phyloP scores from a whole-genome alignment of 371 early-diverging fungal genomes.

The Gilbertella persicaria region DNA sequence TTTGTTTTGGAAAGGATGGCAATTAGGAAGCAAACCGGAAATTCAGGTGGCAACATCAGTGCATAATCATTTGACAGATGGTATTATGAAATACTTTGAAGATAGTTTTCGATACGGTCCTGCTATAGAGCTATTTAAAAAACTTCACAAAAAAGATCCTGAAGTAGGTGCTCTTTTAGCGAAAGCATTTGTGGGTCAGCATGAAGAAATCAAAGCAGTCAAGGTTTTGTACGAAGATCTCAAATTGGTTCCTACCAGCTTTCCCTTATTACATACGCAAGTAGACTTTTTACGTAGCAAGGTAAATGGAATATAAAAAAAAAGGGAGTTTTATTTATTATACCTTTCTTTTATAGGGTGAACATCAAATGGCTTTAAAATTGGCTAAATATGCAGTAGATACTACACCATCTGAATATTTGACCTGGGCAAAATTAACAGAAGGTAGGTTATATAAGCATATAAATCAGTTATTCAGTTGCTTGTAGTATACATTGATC shows the following conservation, averaged over 20 bases:
- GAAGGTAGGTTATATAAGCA: conserved; percentile 46
- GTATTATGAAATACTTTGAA: conserved; percentile 86
- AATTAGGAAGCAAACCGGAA: conserved; percentile 92
- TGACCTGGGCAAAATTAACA: conserved; percentile 93
- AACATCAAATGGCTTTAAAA: conserved; percentile 76
- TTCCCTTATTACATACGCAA: conserved; percentile 83
- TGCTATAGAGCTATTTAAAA: conserved; percentile 80
- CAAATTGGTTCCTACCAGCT: conserved; percentile 78
- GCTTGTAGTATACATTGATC: conserved; percentile 73
- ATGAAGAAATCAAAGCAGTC: conserved; percentile 91
- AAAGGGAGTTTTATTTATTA: neutral
- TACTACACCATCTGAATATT: conserved; percentile 91
- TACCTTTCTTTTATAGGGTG: conserved; percentile 38
- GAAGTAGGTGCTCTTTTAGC: conserved; percentile 90
- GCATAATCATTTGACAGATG: conserved; percentile 83
- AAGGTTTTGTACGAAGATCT: conserved; percentile 80
- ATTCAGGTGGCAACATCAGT: conserved; percentile 88
- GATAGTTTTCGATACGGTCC: conserved; percentile 78
- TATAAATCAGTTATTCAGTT: neutral
- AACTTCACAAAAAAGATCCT: conserved; percentile 79
- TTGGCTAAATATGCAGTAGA: conserved; percentile 92
- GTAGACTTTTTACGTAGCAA: conserved; percentile 82
- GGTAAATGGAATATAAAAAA: conserved; percentile 38
- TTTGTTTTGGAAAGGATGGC: conserved; percentile 91
- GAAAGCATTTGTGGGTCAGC: conserved; percentile 70